These are phyloP conservation scores for Solanum hybrid DNA, from an alignment of 305 asterid genomes.

Conservation along the genomic window DNA sequence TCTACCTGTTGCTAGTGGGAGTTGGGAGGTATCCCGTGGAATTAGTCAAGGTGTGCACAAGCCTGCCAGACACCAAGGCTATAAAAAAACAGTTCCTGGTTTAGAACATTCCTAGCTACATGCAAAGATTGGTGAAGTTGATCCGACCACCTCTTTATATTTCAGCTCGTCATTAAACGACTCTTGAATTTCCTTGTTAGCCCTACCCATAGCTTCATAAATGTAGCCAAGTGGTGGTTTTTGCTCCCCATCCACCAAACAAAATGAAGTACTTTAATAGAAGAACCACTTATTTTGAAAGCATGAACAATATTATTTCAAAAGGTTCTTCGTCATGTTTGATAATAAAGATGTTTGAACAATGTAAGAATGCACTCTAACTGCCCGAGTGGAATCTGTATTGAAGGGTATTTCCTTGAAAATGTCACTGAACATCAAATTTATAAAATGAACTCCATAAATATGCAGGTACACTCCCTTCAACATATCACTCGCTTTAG, in stretches of 20 bases:
- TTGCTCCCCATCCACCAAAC: constrained; percentile 4
- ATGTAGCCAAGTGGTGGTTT: not conserved
- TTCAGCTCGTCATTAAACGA: not conserved
- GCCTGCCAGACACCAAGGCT: not conserved
- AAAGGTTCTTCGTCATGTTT: not conserved
- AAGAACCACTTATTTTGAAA: not conserved
- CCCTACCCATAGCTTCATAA: constrained; percentile 6
- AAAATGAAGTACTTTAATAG: not conserved
- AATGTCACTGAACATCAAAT: not conserved
- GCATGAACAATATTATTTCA: not conserved
- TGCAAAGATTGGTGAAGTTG: constrained; percentile 7
- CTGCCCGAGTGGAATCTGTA: not conserved
- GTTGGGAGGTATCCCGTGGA: not conserved
- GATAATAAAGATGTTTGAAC: not conserved
- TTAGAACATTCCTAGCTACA: not conserved
- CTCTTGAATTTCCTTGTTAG: not conserved
- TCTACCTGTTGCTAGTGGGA: not conserved
- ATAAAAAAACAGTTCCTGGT: not conserved
- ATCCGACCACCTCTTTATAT: not conserved
- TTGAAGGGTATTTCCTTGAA: not conserved
- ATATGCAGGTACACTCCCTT: not conserved
- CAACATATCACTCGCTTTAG: not conserved
- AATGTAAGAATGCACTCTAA: not conserved
- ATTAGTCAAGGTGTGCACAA: not conserved
- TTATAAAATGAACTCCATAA: not conserved